phyloP scores from a whole-genome alignment of 441 rosid genomes.

The Bocquillonia castaneifolia region DNA sequence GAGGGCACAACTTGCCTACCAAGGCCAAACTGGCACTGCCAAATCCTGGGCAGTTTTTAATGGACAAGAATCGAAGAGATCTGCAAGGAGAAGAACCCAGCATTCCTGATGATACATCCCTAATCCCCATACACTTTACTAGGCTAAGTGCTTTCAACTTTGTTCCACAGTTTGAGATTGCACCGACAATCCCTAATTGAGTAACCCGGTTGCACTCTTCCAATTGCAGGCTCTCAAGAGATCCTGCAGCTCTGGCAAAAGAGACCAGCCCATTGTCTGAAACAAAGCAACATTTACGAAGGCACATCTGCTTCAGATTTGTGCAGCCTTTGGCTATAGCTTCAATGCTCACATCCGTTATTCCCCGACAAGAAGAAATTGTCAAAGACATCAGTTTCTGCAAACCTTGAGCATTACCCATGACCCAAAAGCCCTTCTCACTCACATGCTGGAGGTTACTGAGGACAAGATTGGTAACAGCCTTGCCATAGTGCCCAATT shows the following conservation, averaged over 20 bases:
- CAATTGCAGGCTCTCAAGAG: slow-evolving; percentile 76
- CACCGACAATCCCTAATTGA: slow-evolving; percentile 53
- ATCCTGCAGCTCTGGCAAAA: slow-evolving; percentile 55
- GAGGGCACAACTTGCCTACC: slow-evolving; percentile 70
- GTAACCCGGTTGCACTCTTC: slow-evolving; percentile 81
- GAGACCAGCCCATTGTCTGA: slow-evolving; percentile 72
- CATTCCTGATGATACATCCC: slow-evolving; percentile 42
- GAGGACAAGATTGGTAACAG: slow-evolving; percentile 56
- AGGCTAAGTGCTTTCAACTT: slow-evolving; percentile 65
- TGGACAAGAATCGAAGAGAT: slow-evolving; percentile 55
- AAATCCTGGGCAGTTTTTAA: slow-evolving; percentile 77
- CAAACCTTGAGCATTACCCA: slow-evolving; percentile 87
- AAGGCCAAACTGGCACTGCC: slow-evolving; percentile 67
- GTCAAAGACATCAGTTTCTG: slow-evolving; percentile 51
- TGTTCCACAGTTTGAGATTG: slow-evolving; percentile 46
- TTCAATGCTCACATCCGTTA: slow-evolving; percentile 76
- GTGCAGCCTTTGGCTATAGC: slow-evolving; percentile 69
- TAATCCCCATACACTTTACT: slow-evolving; percentile 71
- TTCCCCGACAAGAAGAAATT: slow-evolving; percentile 63
- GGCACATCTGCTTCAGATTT: slow-evolving; percentile 70
- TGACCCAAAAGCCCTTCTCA: slow-evolving; percentile 97
- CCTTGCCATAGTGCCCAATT: slow-evolving; percentile 77
- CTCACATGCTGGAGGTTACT: slow-evolving; percentile 64
- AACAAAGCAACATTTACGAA: slow-evolving; percentile 68
- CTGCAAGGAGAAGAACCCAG: slow-evolving; percentile 41